Conservation (phyloP, 805 yeast genomes). For the Zygosaccharomyces gambellarensis region DNA sequence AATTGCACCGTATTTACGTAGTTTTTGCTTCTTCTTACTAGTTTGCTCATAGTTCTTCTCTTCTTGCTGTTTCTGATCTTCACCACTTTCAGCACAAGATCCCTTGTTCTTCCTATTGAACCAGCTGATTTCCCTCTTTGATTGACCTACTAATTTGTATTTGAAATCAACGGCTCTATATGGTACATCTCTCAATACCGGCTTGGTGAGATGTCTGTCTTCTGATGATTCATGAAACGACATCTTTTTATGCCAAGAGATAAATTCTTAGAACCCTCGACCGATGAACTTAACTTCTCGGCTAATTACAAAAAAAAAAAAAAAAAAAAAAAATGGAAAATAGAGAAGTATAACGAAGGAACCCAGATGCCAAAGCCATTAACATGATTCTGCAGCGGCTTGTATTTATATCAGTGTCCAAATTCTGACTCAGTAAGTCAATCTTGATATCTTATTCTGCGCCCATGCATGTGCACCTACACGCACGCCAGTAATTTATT, state of each 20-base stretch:
- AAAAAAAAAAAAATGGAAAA: neutral
- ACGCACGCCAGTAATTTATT: neutral
- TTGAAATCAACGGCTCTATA: slow-evolving; percentile 36
- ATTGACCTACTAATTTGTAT: slow-evolving; percentile 41
- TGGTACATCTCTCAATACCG: slow-evolving; percentile 48
- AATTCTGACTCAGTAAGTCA: too few species aligned
- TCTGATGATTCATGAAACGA: neutral
- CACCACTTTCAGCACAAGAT: neutral
- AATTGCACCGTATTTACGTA: slow-evolving; percentile 54
- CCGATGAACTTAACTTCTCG: neutral
- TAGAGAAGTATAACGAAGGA: neutral
- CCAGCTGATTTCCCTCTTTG: slow-evolving; percentile 42
- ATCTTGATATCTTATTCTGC: too few species aligned
- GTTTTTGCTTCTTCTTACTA: neutral
- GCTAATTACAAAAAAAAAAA: neutral
- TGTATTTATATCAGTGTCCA: neutral
- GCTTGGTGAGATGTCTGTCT: neutral
- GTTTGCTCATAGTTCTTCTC: neutral
- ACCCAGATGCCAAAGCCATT: neutral
- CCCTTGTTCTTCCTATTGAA: slow-evolving; percentile 25
- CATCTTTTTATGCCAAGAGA: neutral
- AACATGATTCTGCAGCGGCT: neutral
- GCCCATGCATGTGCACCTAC: too few species aligned
- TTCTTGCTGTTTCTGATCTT: neutral
- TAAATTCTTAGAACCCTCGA: neutral